Percentiles rank a stretch among this genome's conserved stretches.
Evolutionary conservation across 1,284 basidiomycete species (phyloP).

Genomic region (Uromyces viciae-fabae): DNA sequence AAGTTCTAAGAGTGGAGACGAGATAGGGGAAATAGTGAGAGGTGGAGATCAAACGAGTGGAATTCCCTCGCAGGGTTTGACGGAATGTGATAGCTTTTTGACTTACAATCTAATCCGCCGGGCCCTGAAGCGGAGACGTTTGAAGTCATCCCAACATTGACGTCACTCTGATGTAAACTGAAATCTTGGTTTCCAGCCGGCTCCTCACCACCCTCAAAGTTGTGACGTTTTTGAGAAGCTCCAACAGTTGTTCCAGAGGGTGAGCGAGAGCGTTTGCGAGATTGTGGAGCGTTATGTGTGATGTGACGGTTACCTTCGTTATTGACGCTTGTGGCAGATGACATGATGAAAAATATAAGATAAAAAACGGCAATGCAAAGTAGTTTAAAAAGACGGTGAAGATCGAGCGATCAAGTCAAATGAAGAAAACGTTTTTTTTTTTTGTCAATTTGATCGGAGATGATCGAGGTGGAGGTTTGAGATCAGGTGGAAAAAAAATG

Average conservation of each 20-base stretch:
- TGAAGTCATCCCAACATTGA: conserved; percentile 12
- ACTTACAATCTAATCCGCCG: background rate
- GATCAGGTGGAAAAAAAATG: background rate
- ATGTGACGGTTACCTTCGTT: background rate
- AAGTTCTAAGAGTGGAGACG: conserved; percentile 6
- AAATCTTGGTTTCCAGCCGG: background rate
- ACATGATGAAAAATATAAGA: background rate
- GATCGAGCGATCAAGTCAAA: background rate
- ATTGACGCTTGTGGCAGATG: background rate
- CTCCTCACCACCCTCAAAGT: background rate
- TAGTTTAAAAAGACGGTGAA: background rate
- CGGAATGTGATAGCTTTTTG: background rate
- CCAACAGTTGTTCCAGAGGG: background rate
- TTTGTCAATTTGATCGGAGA: background rate
- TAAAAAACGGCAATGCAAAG: background rate
- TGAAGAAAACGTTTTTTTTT: background rate
- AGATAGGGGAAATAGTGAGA: conserved; percentile 28
- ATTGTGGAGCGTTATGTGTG: background rate
- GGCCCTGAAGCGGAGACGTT: background rate
- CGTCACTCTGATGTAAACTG: background rate
- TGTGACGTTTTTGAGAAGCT: conserved; percentile 17
- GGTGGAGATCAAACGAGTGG: conserved; percentile 25
- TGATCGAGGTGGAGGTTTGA: background rate
- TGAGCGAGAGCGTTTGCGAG: conserved; percentile 27
- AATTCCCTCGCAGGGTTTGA: too few species aligned